Base-by-base conservation (phyloP, 208 protist genomes). In the Crithidia mellificae region DNA sequence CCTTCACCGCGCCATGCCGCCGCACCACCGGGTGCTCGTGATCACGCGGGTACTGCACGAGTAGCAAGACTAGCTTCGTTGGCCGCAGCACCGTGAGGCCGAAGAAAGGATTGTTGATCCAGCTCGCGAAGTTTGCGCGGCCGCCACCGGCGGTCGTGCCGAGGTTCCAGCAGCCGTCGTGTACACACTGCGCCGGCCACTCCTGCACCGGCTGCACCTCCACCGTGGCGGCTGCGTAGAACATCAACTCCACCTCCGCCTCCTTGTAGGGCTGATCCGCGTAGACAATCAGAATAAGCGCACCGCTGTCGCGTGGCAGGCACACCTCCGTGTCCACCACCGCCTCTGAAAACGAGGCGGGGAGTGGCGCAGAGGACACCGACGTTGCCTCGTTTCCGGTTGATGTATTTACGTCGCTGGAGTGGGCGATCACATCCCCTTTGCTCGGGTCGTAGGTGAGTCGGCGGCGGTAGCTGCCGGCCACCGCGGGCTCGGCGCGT, bases 51-150 rank as follows among this genome's bases (percentile, higher is more conserved):
- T 89, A 93, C 68, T 95, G 89, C 34, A 93, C 59, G 25, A 97
- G 80, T 14, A 95, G 56, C 11, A 84, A 80, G n/a, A 93, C 84
- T 19, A 95, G 67, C 29, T 67, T 53, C 29, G 92, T 95, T 5
- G 58, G 79, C 8, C 84, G 84, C 46, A 86, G 76, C 27, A 83
- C 81, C 27, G 83, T 74, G 12, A 96, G 71, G 22, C 76, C 83
- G 41, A 89, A 78, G 68, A 95, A 94, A 0, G 92, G 92, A 72
- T 97, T 97, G 78, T 95, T 95, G 50, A 93, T 87, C 89, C 90
- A 97, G 66, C 76, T 94, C 4, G 81, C 68, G 75, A 72, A 87
- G 57, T 83, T 57, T 17, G 44, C 62, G 22, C 90, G 78, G 38
- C 80, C 84, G 25, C 92, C 92, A 17, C 88, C 92, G 15, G 90